Evolutionary conservation across 2,329 filamentous ascomycete genomes (phyloP).

Genomic region (Nothophoma quercina): DNA sequence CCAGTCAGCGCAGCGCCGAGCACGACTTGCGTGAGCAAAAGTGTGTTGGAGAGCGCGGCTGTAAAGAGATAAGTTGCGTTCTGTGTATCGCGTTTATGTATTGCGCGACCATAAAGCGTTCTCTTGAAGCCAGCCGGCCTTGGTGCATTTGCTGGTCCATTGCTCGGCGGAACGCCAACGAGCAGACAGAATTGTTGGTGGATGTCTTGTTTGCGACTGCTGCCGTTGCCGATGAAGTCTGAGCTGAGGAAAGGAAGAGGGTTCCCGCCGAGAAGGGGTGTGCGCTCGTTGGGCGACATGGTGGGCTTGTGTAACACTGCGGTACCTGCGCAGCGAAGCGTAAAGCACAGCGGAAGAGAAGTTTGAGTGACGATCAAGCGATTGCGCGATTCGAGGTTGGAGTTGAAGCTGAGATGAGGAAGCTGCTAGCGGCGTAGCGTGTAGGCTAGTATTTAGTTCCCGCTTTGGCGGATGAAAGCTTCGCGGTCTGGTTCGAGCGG

Average conservation of each 20-base stretch:
- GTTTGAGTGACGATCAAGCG: conserved; percentile 2
- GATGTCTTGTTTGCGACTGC: conserved; percentile 16
- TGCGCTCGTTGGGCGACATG: conserved; percentile 16
- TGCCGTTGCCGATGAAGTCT: conserved; percentile 18
- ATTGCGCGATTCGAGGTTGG: conserved; percentile 13
- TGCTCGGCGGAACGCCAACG: conserved; percentile 45
- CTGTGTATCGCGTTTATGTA: conserved; percentile 40
- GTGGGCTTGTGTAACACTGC: neutral
- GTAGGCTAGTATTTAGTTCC: conserved; percentile 9
- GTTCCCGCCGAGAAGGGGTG: conserved; percentile 15
- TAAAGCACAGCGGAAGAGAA: neutral
- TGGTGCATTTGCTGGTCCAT: conserved; percentile 30
- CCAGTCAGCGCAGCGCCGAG: conserved; percentile 52
- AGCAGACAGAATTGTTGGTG: conserved; percentile 51
- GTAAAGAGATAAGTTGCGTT: conserved; percentile 47
- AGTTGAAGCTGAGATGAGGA: neutral
- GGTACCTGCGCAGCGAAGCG: neutral
- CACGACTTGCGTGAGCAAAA: conserved; percentile 51
- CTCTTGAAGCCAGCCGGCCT: conserved; percentile 33
- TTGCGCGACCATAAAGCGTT: conserved; percentile 48
- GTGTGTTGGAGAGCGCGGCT: conserved; percentile 47
- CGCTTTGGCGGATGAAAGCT: conserved; percentile 17
- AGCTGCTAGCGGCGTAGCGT: conserved; percentile 10
- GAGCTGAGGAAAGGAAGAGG: conserved; percentile 12
- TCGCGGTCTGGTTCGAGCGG: conserved; percentile 13